phyloP scores from a whole-genome alignment of 257 asterid species.

The Asclepias syriaca region DNA sequence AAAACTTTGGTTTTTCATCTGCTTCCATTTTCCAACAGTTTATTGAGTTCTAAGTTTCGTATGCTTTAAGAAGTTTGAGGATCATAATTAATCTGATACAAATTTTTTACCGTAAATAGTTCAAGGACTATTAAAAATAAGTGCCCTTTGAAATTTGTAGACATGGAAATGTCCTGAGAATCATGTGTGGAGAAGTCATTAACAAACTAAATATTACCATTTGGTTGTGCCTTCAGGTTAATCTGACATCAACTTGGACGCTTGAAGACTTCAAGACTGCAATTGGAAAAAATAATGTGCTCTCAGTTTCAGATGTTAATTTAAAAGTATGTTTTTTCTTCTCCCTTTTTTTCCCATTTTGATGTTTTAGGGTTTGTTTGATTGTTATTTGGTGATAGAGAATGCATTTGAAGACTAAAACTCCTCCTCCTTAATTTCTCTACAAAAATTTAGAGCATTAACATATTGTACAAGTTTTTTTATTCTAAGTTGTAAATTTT shows the following conservation, averaged over 20 bases:
- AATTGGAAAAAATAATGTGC: slow-evolving; percentile 39
- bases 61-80: neutral
- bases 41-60: neutral
- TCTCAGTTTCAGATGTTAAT: slow-evolving; percentile 55
- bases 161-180: too few relatives aligned
- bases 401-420: neutral
- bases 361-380: neutral
- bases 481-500: neutral
- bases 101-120: neutral
- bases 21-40: neutral
- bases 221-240: slow-evolving; percentile 37
- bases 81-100: neutral
- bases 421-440: neutral
- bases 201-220: slow-evolving; percentile 4
- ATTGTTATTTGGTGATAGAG: neutral
- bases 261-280: slow-evolving; percentile 66
- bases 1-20: too few relatives aligned
- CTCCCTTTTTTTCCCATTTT: neutral
- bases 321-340: slow-evolving; percentile 47
- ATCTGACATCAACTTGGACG: slow-evolving; percentile 56
- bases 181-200: neutral
- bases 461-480: neutral
- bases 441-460: neutral
- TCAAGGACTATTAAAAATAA: neutral
- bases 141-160: neutral